Conservation (phyloP, 2,329 filamentous ascomycete genomes). For the Neopestalotiopsis clavispora region DNA sequence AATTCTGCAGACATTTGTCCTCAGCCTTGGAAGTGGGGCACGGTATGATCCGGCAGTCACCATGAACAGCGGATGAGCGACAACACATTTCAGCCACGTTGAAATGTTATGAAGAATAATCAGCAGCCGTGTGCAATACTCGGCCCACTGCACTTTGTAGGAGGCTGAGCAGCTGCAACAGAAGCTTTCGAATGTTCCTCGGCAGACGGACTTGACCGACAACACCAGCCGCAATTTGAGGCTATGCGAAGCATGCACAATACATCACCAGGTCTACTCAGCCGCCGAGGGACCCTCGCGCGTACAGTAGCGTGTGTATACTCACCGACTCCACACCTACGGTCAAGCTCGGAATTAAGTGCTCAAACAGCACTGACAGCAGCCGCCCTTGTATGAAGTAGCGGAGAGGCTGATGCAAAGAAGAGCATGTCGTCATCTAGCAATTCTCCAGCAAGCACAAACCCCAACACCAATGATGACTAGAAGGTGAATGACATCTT, state of each 20-base stretch:
- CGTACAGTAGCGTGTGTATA: background rate
- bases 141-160: background rate
- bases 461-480: background rate
- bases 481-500: background rate
- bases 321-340: background rate
- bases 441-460: background rate
- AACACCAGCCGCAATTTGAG: background rate
- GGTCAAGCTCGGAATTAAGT: background rate
- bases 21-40: background rate
- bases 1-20: background rate
- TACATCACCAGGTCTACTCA: constrained; percentile 1
- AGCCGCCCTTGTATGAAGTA: background rate
- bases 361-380: background rate
- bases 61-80: background rate
- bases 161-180: background rate
- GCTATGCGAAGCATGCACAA: constrained; percentile 10
- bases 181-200: constrained; percentile 15
- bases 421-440: background rate
- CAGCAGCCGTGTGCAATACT: background rate
- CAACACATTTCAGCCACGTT: background rate
- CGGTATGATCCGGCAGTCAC: background rate
- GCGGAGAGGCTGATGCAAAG: background rate
- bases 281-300: background rate
- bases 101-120: background rate
- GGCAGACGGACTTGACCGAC: constrained; percentile 14